Evolutionary conservation across 805 yeast genomes (phyloP).

Genomic region (Lipomyces mesembrius): DNA sequence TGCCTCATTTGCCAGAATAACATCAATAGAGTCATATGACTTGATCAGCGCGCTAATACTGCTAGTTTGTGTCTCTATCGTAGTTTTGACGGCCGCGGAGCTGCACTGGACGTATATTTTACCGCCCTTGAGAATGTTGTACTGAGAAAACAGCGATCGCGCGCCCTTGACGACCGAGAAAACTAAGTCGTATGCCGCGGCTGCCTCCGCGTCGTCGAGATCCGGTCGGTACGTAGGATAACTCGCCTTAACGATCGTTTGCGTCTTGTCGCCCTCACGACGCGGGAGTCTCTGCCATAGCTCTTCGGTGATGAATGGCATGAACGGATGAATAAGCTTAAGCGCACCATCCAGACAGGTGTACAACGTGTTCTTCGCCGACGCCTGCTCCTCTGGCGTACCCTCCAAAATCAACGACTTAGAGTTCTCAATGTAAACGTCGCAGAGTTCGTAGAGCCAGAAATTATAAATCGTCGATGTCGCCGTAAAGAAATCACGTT

Average conservation of each 20-base stretch:
- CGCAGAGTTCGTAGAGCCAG: conserved; percentile 95
- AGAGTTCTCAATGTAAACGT: conserved; percentile 97
- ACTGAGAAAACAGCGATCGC: conserved; percentile 90
- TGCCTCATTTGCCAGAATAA: conserved; percentile 48
- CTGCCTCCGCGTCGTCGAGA: conserved; percentile 68
- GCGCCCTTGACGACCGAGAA: conserved; percentile 87
- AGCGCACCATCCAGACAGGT: conserved; percentile 90
- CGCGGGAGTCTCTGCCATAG: conserved; percentile 98
- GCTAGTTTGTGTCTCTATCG: conserved; percentile 71
- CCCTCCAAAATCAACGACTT: conserved; percentile 93
- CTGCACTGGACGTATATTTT: conserved; percentile 79
- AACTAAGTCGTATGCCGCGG: conserved; percentile 77
- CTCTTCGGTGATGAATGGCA: conserved; percentile 97
- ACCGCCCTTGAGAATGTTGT: conserved; percentile 85
- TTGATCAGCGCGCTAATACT: conserved; percentile 91
- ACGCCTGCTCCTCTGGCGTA: conserved; percentile 70
- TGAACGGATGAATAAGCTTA: conserved; percentile 93
- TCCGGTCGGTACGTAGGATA: conserved; percentile 71
- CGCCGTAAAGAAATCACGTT: conserved; percentile 85
- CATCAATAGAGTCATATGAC: conserved; percentile 37
- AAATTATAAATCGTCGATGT: conserved; percentile 87
- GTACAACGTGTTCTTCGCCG: conserved; percentile 93
- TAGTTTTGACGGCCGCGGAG: conserved; percentile 53
- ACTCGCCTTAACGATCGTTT: conserved; percentile 74
- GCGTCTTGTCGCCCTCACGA: conserved; percentile 69